These are phyloP conservation scores for Porcisia hertigi DNA, from an alignment of 208 protist genomes.

Conservation along the genomic window DNA sequence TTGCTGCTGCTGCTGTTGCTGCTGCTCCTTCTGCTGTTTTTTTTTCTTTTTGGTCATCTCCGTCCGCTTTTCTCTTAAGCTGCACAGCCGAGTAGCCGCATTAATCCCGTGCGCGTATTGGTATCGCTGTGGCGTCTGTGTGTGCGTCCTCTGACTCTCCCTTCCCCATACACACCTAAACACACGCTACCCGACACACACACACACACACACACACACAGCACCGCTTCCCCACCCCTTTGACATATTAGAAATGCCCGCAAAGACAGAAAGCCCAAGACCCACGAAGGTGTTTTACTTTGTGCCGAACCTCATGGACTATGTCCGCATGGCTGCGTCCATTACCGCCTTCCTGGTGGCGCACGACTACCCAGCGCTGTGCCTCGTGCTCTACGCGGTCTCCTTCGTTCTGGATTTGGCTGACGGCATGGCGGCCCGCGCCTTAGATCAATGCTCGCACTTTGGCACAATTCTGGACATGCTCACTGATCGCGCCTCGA, in stretches of 20 bases:
- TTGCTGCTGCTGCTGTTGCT: too few species aligned
- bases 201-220: too few species aligned
- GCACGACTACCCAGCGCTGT: constrained; percentile 63
- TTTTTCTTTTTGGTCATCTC: too few species aligned
- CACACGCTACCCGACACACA: too few species aligned
- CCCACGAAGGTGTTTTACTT: constrained; percentile 60
- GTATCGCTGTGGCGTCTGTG: too few species aligned
- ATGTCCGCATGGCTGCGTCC: constrained; percentile 70
- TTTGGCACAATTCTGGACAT: constrained; percentile 95
- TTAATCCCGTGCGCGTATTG: too few species aligned
- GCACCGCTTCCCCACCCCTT: neutral
- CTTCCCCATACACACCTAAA: too few species aligned
- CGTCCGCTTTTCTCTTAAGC: too few species aligned
- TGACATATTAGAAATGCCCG: neutral
- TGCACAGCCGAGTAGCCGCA: too few species aligned
- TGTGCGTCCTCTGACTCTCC: too few species aligned
- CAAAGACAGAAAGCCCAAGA: constrained; percentile 10
- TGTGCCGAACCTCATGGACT: constrained; percentile 94
- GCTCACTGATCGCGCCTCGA: constrained; percentile 93
- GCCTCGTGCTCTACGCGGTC: constrained; percentile 75
- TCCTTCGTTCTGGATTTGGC: constrained; percentile 90
- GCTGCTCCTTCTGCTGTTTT: too few species aligned
- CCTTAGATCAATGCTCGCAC: constrained; percentile 85
- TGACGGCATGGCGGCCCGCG: constrained; percentile 90
- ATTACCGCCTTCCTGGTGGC: constrained; percentile 75